phyloP scores from a whole-genome alignment of 176 grass and related monocot species.

The Thalia dealbata region DNA sequence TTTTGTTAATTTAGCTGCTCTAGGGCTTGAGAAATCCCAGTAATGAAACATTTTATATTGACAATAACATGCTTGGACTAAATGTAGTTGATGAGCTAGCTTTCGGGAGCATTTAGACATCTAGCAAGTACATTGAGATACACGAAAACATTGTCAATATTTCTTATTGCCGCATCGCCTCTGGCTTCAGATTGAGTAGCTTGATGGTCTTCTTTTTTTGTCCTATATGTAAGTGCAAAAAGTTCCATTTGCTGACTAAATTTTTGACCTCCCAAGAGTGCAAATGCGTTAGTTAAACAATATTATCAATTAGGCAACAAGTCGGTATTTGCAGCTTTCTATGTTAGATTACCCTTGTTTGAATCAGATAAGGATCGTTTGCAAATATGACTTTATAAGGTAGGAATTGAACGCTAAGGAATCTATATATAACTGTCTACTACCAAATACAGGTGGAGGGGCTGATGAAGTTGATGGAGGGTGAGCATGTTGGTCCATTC shows the following conservation, averaged over 20 bases:
- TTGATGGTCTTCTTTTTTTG: background rate
- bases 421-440: background rate
- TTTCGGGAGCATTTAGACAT: background rate
- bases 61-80: background rate
- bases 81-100: background rate
- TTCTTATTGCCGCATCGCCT: background rate
- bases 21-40: background rate
- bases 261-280: background rate
- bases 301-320: too few species aligned
- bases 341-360: too few species aligned
- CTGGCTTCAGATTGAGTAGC: background rate
- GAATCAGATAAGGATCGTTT: too few species aligned
- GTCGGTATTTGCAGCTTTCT: too few species aligned
- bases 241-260: background rate
- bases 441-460: conserved; percentile 48
- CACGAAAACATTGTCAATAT: background rate
- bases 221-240: background rate
- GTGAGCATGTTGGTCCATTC: conserved; percentile 79
- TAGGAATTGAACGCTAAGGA: too few species aligned
- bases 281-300: too few species aligned
- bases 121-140: background rate
- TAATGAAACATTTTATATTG: background rate
- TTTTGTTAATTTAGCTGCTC: background rate
- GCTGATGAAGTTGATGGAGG: conserved; percentile 72
- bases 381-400: too few species aligned